phyloP scores from a whole-genome alignment of 345 rosid species.

The Hibiscus tridactylites region DNA sequence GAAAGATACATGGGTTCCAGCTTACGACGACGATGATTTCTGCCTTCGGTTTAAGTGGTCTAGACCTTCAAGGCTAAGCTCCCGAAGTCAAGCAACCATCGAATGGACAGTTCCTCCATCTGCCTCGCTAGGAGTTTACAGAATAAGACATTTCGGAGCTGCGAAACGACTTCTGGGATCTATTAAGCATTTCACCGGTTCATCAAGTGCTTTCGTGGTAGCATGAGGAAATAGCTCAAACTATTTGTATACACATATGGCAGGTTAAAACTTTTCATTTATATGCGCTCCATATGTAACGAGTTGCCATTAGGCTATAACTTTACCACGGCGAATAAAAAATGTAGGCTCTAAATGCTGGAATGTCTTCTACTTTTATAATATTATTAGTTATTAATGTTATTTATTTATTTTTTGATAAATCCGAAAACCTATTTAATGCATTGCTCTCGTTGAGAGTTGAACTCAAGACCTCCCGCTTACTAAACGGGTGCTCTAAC shows the following conservation, averaged over 20 bases:
- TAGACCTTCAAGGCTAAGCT: conserved; percentile 59
- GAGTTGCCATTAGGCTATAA: not conserved
- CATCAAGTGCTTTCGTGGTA: conserved; percentile 52
- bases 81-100: conserved; percentile 62
- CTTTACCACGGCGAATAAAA: not conserved
- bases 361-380: not conserved
- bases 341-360: not conserved
- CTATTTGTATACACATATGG: not conserved
- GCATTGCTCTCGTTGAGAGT: no score
- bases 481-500: no score
- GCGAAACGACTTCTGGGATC: conserved; percentile 48
- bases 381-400: no score
- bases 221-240: conserved; percentile 18
- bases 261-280: not conserved
- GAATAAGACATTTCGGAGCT: conserved; percentile 73
- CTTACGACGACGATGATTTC: conserved; percentile 86
- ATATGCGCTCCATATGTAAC: not conserved
- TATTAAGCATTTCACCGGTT: conserved; percentile 52
- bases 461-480: no score
- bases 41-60: conserved; percentile 90
- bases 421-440: no score
- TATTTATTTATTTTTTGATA: no score
- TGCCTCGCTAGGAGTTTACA: conserved; percentile 67
- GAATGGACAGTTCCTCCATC: conserved; percentile 79
- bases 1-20: conserved; percentile 68